Evolutionary conservation across 108 stramenopile species (phyloP), one percentile per base, ranked within the genome.

Genomic region (Nitzschia putrida): DNA sequence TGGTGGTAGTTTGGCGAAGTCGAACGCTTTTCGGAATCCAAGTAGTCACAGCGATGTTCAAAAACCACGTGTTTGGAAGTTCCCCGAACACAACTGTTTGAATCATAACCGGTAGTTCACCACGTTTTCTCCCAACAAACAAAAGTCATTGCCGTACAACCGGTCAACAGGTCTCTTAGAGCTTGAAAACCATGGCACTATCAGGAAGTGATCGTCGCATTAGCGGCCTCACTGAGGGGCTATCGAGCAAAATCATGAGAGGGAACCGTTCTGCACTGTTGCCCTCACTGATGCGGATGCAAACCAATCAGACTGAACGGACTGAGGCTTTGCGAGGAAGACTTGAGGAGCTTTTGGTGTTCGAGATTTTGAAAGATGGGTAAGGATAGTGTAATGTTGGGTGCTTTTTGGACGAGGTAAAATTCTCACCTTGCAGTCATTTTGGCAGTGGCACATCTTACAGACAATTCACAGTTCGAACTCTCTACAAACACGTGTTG

Each of bases 291-390:
- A 51, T 52, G 47, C 10, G 22, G 9, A 26, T 70, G 45, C 37
- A 50, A 6, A 11, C 24, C 10, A 38, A 70, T 18, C 37, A 58
- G 1, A 52, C 24, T 43, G 42, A 68, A 21, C 59, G 26, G 2
- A 38, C 57, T 0, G 38, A 59, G 21, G 26, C 24, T 7, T 51
- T 83, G n/a, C 75, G 84, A 41, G 85, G 81, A 21, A 76, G 90
- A 3, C 63, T 91, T 50, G 81, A 88, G 42, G 85, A 88, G 45
- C 72, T 91, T 21, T 69, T 88, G 50, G 84, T 91, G 20, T 86
- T 91, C 40, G 90, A 88, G 61, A 66, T 91, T 21, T 68, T 69
- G 21, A 79, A 88, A 59, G 80, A 86, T 58, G 90, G 90, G 66
- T 66, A 58, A 72, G 71, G 6, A 11, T n/a, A n/a, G 3, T 8